A percentile compares a stretch with the other conserved stretches of the same genome.
Evolutionary conservation across 345 rosid species (phyloP).

Genomic region (Dipteronia dyeriana): DNA sequence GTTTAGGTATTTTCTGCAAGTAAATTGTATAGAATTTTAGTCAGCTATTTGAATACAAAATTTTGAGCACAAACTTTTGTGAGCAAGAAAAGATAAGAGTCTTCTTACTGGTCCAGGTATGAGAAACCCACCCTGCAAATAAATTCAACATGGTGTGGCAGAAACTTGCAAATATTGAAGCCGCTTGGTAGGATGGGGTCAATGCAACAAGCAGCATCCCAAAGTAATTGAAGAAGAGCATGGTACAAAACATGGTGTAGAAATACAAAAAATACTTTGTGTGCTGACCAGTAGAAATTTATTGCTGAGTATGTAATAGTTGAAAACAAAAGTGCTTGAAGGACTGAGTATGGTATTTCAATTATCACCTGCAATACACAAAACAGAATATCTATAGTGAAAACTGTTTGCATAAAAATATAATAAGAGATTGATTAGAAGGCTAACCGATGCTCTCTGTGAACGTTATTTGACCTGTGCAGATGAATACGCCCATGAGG

Average conservation of each 20-base stretch:
- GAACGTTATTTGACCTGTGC: constrained; percentile 49
- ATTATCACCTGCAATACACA: constrained; percentile 33
- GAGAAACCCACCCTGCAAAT: constrained; percentile 57
- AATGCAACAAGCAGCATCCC: constrained; percentile 51
- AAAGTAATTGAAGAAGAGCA: constrained; percentile 46
- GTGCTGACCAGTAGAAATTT: constrained; percentile 35
- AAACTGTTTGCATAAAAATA: not conserved
- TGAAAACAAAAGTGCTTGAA: constrained; percentile 38
- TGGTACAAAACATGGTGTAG: constrained; percentile 41
- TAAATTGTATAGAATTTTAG: not conserved
- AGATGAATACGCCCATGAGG: constrained; percentile 59
- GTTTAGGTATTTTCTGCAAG: constrained; percentile 41
- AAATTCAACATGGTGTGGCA: constrained; percentile 29
- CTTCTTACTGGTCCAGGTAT: constrained; percentile 49
- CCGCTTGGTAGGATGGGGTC: constrained; percentile 40
- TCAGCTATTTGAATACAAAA: not conserved
- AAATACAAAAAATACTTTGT: constrained; percentile 48
- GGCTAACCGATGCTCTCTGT: not conserved
- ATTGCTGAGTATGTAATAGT: constrained; percentile 43
- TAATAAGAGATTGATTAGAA: not conserved
- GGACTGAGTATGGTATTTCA: constrained; percentile 45
- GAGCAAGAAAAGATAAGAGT: not conserved
- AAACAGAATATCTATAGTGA: not conserved
- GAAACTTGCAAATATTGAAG: constrained; percentile 35
- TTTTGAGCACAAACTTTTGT: not conserved